Evolutionary conservation across 2,329 filamentous ascomycete genomes (phyloP).

Genomic region (Colletotrichum sp.): DNA sequence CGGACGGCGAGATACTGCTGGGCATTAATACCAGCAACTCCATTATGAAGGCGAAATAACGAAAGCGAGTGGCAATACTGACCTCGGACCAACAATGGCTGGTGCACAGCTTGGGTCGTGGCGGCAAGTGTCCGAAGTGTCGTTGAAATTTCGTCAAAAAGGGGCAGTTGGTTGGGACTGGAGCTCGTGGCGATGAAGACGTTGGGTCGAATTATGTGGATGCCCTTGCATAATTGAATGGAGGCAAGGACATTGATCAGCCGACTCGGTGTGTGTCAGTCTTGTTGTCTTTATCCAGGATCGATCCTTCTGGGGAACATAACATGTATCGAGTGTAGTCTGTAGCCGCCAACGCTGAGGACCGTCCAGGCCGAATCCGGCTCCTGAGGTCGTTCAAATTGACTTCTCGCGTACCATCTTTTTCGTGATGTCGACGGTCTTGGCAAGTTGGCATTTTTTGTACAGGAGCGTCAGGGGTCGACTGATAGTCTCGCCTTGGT

Average conservation of each 20-base stretch:
- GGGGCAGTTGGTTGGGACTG: background rate
- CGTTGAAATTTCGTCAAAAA: background rate
- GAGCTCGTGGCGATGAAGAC: background rate
- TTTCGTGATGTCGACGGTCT: background rate
- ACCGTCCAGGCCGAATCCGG: background rate
- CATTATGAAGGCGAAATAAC: background rate
- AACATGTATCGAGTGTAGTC: background rate
- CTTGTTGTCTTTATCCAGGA: background rate
- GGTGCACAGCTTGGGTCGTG: background rate
- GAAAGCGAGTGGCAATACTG: background rate
- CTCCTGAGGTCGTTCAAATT: background rate
- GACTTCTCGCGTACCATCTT: background rate
- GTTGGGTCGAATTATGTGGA: background rate
- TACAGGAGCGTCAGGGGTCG: background rate
- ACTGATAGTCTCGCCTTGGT: background rate
- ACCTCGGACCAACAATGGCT: background rate
- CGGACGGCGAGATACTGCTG: background rate
- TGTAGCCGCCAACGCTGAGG: background rate
- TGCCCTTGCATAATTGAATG: background rate
- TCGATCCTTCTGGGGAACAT: background rate
- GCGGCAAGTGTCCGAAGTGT: background rate
- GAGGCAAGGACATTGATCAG: background rate
- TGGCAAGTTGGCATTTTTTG: background rate
- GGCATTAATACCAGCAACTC: background rate
- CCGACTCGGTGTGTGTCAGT: background rate